A percentile compares a stretch with the other conserved stretches of the same genome.
Evolutionary conservation across 352 stramenopile genomes (phyloP).

Genomic region (Phytophthora pisi): DNA sequence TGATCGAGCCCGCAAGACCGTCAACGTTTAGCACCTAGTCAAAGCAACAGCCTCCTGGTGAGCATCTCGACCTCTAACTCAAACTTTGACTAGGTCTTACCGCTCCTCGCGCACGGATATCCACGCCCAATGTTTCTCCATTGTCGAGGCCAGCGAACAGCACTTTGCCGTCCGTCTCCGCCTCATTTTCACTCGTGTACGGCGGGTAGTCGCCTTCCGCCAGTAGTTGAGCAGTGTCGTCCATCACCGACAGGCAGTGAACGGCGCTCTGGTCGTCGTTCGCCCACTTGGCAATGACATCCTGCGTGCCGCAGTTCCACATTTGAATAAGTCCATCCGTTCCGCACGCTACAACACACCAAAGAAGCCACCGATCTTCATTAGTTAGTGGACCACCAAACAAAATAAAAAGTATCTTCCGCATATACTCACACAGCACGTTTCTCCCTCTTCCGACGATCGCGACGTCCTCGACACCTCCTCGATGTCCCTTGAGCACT

Average conservation of each 20-base stretch:
- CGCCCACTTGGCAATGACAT: conserved; percentile 63
- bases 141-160: conserved; percentile 72
- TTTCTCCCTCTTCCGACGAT: conserved; percentile 74
- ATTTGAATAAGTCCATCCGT: conserved; percentile 69
- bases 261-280: conserved; percentile 61
- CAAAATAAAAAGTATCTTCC: conserved; percentile 5
- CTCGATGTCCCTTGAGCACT: conserved; percentile 61
- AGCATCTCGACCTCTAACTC: neutral
- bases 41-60: neutral
- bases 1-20: conserved; percentile 39
- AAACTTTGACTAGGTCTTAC: conserved; percentile 25
- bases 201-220: conserved; percentile 16
- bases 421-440: conserved; percentile 62
- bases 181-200: conserved; percentile 35
- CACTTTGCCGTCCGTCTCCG: conserved; percentile 67
- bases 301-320: conserved; percentile 65
- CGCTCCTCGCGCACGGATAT: conserved; percentile 51
- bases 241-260: conserved; percentile 55
- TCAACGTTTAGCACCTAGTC: conserved; percentile 50
- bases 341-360: conserved; percentile 53
- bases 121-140: conserved; percentile 61
- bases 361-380: neutral
- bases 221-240: conserved; percentile 34
- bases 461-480: conserved; percentile 60
- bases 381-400: neutral